Base-by-base conservation (phyloP, 768 basidiomycete species). In the Termitomyces sp. region DNA sequence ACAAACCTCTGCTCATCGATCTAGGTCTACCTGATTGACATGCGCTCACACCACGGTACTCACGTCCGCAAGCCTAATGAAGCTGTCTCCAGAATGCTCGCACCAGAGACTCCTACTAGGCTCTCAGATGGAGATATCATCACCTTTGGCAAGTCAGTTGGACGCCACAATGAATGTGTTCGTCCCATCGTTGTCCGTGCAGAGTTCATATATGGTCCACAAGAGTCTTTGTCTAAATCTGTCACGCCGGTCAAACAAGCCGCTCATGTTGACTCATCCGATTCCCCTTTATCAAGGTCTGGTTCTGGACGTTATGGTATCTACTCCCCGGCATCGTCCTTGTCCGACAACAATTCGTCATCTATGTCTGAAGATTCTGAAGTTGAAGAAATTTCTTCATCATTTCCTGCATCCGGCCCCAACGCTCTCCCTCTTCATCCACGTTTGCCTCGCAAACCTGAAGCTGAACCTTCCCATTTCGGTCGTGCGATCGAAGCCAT, bases 141-240 rank as follows among this genome's bases (percentile, higher is more conserved):
- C 57, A 91, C 88, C 2, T 89, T 92, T 64, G 90, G 90, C 63
- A 92, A 91, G 71, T 73, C 78, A 5, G 90, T 92, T 1, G 86
- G 84, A 38, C 79, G 80, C 59, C 80, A 82, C 49, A 77, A 79
- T 24, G 81, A 81, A 53, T 70, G 78, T 28, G 89, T 90, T 32
- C 74, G 76, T 3, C 89, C 89, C 13, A 74, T 91, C 43, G 79
- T 81, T 24, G 85, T 75, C 44, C 78, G 81, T 26, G 77, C 90
- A 36, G 79, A 85, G 68, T 70, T 90, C 40, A 60, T 85, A 46
- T 71, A 79, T 40, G 59, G 52, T 45, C 41, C 55, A 38, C 48
- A 50, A 52, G 30, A 55, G 22, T 54, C 30, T 62, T 53, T 4
- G 13, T 57, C 69, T 66, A 67, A 69, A 56, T 66, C 72, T 44